phyloP scores from a whole-genome alignment of 83 land plant species.

The Diphasiastrum complanatum region DNA sequence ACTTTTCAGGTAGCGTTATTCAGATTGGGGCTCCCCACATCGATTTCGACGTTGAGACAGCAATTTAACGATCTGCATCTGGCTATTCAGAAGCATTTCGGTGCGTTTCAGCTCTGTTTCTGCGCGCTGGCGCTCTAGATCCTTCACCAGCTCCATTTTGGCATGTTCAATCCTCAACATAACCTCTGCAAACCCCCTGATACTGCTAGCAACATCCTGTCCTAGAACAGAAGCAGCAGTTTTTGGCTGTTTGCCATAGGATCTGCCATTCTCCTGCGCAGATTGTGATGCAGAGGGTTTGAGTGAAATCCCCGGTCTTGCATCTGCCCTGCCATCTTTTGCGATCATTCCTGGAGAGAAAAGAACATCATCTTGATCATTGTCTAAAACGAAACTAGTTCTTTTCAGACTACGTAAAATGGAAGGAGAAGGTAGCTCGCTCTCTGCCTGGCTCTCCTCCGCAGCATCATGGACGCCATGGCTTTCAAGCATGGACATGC shows the following conservation, averaged over 20 bases:
- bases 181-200: slow-evolving; percentile 38
- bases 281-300: slow-evolving; percentile 10
- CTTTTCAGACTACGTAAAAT: background rate
- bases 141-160: slow-evolving; percentile 43
- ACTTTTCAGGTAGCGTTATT: too few relatives aligned
- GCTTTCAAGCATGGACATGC: background rate
- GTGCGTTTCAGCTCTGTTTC: slow-evolving; percentile 39
- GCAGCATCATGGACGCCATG: slow-evolving; percentile 4
- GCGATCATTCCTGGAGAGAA: background rate
- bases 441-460: slow-evolving; percentile 17
- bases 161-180: slow-evolving; percentile 35
- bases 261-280: slow-evolving; percentile 9
- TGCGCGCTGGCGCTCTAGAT: slow-evolving; percentile 40
- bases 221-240: slow-evolving; percentile 1
- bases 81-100: slow-evolving; percentile 34
- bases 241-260: background rate
- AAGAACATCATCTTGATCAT: slow-evolving; percentile 11
- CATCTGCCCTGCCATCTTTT: slow-evolving; percentile 19
- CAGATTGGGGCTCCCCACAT: slow-evolving; percentile 8
- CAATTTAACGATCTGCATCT: slow-evolving; percentile 34
- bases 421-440: slow-evolving; percentile 15
- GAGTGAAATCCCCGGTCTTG: slow-evolving; percentile 10
- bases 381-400: slow-evolving; percentile 6
- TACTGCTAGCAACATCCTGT: slow-evolving; percentile 23
- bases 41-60: slow-evolving; percentile 14